Evolutionary conservation across 2,329 filamentous ascomycete species (phyloP), one percentile per base, ranked within the genome.

Genomic region (Kalaharituber pfeilii): DNA sequence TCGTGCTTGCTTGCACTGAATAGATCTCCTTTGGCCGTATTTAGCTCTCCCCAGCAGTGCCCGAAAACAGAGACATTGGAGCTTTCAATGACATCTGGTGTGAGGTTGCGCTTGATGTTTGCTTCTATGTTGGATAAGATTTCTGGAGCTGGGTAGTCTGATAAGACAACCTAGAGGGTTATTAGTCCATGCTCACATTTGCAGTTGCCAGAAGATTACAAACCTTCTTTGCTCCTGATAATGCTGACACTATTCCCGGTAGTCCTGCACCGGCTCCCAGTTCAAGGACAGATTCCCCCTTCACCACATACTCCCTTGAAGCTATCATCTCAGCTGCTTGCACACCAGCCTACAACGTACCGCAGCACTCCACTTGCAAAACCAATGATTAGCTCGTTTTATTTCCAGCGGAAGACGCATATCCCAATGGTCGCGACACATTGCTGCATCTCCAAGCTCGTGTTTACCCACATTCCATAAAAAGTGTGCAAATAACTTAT

Each of bases 401-500:
- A 18, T 39, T 18, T 13, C 8, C 20, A 39, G 15, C 33, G 7
- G 20, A 15, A 8, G 13, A 39, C 20, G 33, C 33, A 39, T 39
- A 13, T 15, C n/a, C n/a, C n/a, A n/a, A n/a, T n/a, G n/a, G n/a
- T n/a, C n/a, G n/a, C n/a, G n/a, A n/a, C n/a, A n/a, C 33, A 8
- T 39, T 39, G 3, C 33, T 18, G 20, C 30, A 36, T 8, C 7
- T 18, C 2, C 15, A 39, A 39, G 33, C 5, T 47, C 18, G 15
- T 9, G 11, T 15, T 15, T 56, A 59, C 57, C 36, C 5, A 81
- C 73, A 67, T 86, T 86, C 82, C 82, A 86, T 25, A 86, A 68
- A 66, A 81, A 84, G 65, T 86, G 82, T 57, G 79, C 78, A 65
- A 84, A 86, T 45, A 85, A 72, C 20, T 68, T 60, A 49, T 54